Conservation (phyloP, 1,284 basidiomycete species). For the Apiotrichum mycotoxinovorans region DNA sequence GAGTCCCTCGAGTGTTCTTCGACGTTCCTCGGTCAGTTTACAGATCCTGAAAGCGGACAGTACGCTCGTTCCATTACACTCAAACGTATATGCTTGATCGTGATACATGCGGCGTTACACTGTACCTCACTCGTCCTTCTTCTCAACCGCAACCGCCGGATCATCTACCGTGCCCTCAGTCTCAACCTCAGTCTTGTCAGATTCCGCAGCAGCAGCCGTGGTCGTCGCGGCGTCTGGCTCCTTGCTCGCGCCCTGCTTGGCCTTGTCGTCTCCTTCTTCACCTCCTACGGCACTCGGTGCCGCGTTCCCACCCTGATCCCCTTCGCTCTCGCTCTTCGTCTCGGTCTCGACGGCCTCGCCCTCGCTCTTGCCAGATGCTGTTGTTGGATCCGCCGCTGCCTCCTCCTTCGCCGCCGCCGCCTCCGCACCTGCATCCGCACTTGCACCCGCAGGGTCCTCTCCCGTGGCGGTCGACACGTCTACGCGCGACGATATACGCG, state of each 20-base stretch:
- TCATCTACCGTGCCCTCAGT: not conserved
- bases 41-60: too few relatives aligned
- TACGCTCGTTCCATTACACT: too few relatives aligned
- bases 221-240: not conserved
- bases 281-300: not conserved
- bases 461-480: not conserved
- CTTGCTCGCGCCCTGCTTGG: not conserved
- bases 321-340: not conserved
- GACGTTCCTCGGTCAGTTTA: too few relatives aligned
- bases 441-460: not conserved
- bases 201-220: not conserved
- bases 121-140: not conserved
- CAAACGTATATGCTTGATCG: not conserved
- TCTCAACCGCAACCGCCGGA: too few relatives aligned
- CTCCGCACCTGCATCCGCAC: not conserved
- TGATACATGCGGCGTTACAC: not conserved
- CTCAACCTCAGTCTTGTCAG: not conserved
- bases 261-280: not conserved
- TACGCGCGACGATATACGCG: constrained; percentile 16
- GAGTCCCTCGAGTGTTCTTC: too few relatives aligned
- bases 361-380: not conserved
- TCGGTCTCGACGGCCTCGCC: not conserved
- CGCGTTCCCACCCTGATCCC: not conserved
- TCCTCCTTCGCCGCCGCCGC: not conserved
- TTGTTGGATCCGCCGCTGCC: not conserved